Evolutionary conservation across 2,329 filamentous ascomycete species (phyloP).

Genomic region (Calonectria pseudoturangicola): DNA sequence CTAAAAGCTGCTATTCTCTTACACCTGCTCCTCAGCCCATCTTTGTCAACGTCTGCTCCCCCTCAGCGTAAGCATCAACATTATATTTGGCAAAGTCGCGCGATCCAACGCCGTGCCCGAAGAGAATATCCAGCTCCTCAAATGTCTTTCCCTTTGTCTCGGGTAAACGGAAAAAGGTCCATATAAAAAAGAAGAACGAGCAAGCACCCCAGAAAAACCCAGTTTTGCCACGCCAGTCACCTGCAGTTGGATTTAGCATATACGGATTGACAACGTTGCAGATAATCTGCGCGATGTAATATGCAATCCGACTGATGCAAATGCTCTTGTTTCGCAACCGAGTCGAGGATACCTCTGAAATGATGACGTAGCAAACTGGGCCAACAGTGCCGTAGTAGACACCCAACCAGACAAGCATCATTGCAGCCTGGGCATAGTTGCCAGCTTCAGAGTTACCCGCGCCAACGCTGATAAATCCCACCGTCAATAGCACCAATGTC

Average conservation of each 20-base stretch:
- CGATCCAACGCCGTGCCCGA: constrained; percentile 56
- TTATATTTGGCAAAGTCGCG: constrained; percentile 55
- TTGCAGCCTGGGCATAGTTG: constrained; percentile 48
- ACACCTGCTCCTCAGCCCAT: not conserved
- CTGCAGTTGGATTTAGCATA: constrained; percentile 57
- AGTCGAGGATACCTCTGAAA: constrained; percentile 59
- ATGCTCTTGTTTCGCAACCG: constrained; percentile 60
- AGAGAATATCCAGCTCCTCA: constrained; percentile 57
- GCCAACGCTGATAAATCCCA: constrained; percentile 59
- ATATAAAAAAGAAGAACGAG: constrained; percentile 60
- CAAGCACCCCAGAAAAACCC: constrained; percentile 59
- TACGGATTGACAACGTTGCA: constrained; percentile 50
- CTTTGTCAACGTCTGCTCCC: constrained; percentile 8
- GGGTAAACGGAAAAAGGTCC: constrained; percentile 37
- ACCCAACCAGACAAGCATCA: constrained; percentile 53
- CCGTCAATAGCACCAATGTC: constrained; percentile 58
- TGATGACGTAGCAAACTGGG: constrained; percentile 59
- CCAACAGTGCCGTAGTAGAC: constrained; percentile 59
- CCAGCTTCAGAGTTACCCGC: constrained; percentile 49
- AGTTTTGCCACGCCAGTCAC: constrained; percentile 62
- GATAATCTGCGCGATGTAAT: constrained; percentile 50
- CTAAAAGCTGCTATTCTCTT: too few relatives aligned
- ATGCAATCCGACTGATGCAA: constrained; percentile 52
- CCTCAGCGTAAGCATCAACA: constrained; percentile 37
- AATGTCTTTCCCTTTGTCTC: constrained; percentile 57